Base-by-base conservation (phyloP, 148 eudicot genomes). In the Silene uniflora region DNA sequence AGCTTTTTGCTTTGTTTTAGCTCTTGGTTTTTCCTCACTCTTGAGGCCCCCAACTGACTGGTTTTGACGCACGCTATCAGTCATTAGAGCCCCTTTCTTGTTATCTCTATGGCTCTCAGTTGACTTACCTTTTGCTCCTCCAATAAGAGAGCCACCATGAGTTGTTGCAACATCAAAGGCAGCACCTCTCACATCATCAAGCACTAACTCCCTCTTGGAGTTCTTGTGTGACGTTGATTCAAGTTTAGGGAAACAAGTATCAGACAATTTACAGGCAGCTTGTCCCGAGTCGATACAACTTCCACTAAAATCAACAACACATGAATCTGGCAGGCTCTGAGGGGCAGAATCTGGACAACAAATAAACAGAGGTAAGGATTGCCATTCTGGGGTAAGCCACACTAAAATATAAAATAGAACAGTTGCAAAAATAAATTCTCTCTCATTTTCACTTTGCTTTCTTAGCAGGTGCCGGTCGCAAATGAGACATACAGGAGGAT, bases 161-260 rank as follows among this genome's bases (percentile, higher is more conserved):
- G 61, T 62, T 60, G 80, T 74, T 60, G 63, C 60, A 22, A 71
- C 77, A 76, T 80, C 71, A 18, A 78, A 66, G 54, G 75, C 79
- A 59, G 70, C 19, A 73, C 75, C 81, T 13, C 81, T 80, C 32
- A 83, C 86, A 81, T 84, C 85, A 63, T 79, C 82, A 64, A 84
- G 83, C 11, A 59, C 73, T 62, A 80, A 27, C 52, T 84, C 82
- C 72, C 76, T 75, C 75, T 80, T 84, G 66, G 80, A 77, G 24
- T 75, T 79, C 71, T 69, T 79, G 49, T 69, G 60, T 19, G 66
- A 24, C 4, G 68, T 39, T 69, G 79, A 49, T 56, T 83, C 88
- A 16, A 67, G 54, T 47, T 80, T 69, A 46, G 66, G 62, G 69
- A 62, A 76, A 63, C 73, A 78, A 59, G 25, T 61, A 29, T 76